A percentile compares a stretch with the other conserved stretches of the same genome.
Conservation (phyloP, 1,139 yeast species). For the Zygosaccharomyces pseudobailii region DNA sequence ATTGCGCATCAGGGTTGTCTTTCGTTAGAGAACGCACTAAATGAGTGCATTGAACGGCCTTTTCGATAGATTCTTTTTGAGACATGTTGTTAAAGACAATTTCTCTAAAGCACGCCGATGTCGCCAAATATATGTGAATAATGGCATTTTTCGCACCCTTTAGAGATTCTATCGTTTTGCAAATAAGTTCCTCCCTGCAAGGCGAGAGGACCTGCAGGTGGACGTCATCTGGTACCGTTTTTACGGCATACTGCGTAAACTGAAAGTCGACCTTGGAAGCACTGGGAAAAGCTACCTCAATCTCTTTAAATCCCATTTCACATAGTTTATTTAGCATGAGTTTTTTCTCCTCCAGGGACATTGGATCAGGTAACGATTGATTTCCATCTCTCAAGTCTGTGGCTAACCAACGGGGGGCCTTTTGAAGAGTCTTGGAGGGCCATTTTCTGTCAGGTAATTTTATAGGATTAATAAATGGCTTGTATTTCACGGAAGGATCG, state of each 20-base stretch:
- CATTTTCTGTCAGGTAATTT: conserved; percentile 74
- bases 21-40: conserved; percentile 80
- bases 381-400: conserved; percentile 96
- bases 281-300: conserved; percentile 96
- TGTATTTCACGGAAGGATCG: conserved; percentile 78
- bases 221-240: conserved; percentile 89
- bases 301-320: conserved; percentile 90
- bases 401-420: conserved; percentile 93
- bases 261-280: conserved; percentile 96
- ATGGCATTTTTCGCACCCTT: conserved; percentile 88
- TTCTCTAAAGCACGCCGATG: conserved; percentile 85
- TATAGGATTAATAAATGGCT: conserved; percentile 57
- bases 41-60: conserved; percentile 82
- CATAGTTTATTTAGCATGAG: conserved; percentile 78
- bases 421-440: conserved; percentile 72
- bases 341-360: conserved; percentile 86
- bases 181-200: conserved; percentile 83
- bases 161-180: conserved; percentile 82
- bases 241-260: conserved; percentile 89
- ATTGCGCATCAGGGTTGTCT: conserved; percentile 70
- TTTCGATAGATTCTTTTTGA: conserved; percentile 68
- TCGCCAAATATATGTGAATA: conserved; percentile 86
- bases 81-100: conserved; percentile 85
- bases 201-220: conserved; percentile 88
- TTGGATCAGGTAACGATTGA: conserved; percentile 95